These are phyloP conservation scores for Austroboletus eburneus DNA, from an alignment of 768 basidiomycete species.

Conservation along the genomic window DNA sequence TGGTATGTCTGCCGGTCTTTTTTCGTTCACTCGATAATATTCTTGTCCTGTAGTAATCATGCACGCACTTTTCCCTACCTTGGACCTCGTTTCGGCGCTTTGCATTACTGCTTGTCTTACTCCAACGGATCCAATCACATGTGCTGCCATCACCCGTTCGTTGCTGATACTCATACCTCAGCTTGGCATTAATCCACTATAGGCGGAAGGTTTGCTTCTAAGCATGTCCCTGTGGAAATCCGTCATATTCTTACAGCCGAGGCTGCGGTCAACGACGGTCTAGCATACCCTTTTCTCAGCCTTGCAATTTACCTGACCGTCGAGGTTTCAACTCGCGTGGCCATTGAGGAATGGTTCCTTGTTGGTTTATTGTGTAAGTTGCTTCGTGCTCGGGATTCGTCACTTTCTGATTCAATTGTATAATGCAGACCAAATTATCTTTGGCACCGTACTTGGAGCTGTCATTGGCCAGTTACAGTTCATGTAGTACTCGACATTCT, in stretches of 20 bases:
- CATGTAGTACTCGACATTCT: neutral
- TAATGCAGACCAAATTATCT: slow-evolving; percentile 68
- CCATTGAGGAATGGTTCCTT: slow-evolving; percentile 82
- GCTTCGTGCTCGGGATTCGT: neutral
- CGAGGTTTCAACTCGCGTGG: slow-evolving; percentile 56
- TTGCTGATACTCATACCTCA: neutral
- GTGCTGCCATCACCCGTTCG: slow-evolving; percentile 73
- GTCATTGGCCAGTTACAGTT: slow-evolving; percentile 40
- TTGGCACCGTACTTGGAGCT: slow-evolving; percentile 70
- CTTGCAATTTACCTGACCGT: slow-evolving; percentile 83
- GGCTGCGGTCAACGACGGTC: slow-evolving; percentile 92
- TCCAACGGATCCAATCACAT: slow-evolving; percentile 93
- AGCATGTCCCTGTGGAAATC: slow-evolving; percentile 69
- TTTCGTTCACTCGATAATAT: neutral
- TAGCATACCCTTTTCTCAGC: slow-evolving; percentile 89
- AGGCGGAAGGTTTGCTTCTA: slow-evolving; percentile 70
- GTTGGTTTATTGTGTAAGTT: slow-evolving; percentile 70
- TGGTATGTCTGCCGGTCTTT: slow-evolving; percentile 35
- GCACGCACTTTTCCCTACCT: slow-evolving; percentile 62
- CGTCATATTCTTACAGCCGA: slow-evolving; percentile 83
- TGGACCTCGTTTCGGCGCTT: slow-evolving; percentile 71
- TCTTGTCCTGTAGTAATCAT: slow-evolving; percentile 51
- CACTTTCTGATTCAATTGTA: slow-evolving; percentile 1
- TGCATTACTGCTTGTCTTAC: slow-evolving; percentile 88
- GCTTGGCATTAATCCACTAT: neutral